Conservation (phyloP, 129 eudicot species). For the Artemisia argyi region DNA sequence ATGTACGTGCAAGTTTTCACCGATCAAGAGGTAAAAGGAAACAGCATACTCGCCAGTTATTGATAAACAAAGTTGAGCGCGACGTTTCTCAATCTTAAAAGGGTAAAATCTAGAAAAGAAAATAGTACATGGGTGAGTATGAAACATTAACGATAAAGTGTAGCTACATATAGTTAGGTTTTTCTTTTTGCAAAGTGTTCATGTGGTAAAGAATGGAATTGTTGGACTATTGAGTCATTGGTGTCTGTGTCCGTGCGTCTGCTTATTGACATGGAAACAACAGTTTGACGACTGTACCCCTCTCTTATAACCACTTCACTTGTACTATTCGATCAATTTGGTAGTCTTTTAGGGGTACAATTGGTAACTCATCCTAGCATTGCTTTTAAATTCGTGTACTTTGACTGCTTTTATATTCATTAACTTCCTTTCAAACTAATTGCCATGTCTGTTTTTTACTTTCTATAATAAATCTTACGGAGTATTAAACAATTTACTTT, state of each 20-base stretch:
- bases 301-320: slow-evolving; percentile 19
- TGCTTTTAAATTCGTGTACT: slow-evolving; percentile 23
- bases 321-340: slow-evolving; percentile 10
- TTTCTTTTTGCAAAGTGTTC: slow-evolving; percentile 21
- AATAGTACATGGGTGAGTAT: slow-evolving; percentile 19
- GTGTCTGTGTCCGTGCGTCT: slow-evolving; percentile 21
- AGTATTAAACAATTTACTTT: too few relatives aligned
- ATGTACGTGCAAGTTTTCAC: not conserved
- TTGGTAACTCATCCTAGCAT: slow-evolving; percentile 10
- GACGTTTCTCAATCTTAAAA: too few relatives aligned
- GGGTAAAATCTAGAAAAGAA: not conserved
- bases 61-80: too few relatives aligned
- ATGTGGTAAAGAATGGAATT: slow-evolving; percentile 10
- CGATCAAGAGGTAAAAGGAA: too few relatives aligned
- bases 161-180: not conserved
- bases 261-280: slow-evolving; percentile 14
- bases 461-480: not conserved
- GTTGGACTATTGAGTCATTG: slow-evolving; percentile 13
- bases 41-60: too few relatives aligned
- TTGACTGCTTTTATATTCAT: slow-evolving; percentile 17
- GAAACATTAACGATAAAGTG: slow-evolving; percentile 4
- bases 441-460: not conserved
- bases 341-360: slow-evolving; percentile 17
- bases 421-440: not conserved
- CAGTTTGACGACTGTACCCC: slow-evolving; percentile 17